Conservation (phyloP, 768 basidiomycete species). For the Kwoniella europaea region DNA sequence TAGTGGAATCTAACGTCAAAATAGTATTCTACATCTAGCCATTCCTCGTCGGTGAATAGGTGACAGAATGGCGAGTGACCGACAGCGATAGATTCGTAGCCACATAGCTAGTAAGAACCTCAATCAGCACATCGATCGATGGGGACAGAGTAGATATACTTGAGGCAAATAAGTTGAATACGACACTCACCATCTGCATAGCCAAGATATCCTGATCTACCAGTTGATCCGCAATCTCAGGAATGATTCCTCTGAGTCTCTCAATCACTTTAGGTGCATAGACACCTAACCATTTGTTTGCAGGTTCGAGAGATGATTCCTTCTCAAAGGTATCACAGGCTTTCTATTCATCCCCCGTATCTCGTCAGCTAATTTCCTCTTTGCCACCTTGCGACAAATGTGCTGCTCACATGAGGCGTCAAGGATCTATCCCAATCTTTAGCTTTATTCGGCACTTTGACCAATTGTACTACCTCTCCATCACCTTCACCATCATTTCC, state of each 20-base stretch:
- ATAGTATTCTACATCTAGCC: conserved; percentile 58
- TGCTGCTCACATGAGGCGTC: conserved; percentile 56
- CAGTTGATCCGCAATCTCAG: conserved; percentile 44
- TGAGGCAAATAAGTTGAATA: too few relatives aligned
- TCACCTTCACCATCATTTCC: conserved; percentile 59
- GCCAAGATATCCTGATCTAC: conserved; percentile 57
- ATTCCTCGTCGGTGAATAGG: conserved; percentile 59
- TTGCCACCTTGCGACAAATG: neutral
- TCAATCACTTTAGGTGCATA: conserved; percentile 51
- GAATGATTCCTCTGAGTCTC: conserved; percentile 35
- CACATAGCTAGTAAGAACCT: conserved; percentile 47
- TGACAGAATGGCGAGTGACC: conserved; percentile 56
- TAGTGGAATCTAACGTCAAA: conserved; percentile 58
- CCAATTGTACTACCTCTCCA: conserved; percentile 54
- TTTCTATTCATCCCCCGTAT: conserved; percentile 56
- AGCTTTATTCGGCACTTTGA: conserved; percentile 59
- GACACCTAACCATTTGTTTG: conserved; percentile 55
- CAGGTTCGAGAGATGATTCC: conserved; percentile 52
- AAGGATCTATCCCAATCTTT: conserved; percentile 57
- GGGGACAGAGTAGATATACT: too few relatives aligned
- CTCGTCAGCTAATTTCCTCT: neutral
- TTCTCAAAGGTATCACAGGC: conserved; percentile 60
- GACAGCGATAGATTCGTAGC: conserved; percentile 57
- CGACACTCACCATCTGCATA: conserved; percentile 57
- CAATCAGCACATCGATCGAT: neutral